A percentile compares a stretch with the other conserved stretches of the same genome.
These are phyloP conservation scores for Paraconiothyrium sp. DNA, from an alignment of 2,329 filamentous ascomycete genomes.

Conservation along the genomic window DNA sequence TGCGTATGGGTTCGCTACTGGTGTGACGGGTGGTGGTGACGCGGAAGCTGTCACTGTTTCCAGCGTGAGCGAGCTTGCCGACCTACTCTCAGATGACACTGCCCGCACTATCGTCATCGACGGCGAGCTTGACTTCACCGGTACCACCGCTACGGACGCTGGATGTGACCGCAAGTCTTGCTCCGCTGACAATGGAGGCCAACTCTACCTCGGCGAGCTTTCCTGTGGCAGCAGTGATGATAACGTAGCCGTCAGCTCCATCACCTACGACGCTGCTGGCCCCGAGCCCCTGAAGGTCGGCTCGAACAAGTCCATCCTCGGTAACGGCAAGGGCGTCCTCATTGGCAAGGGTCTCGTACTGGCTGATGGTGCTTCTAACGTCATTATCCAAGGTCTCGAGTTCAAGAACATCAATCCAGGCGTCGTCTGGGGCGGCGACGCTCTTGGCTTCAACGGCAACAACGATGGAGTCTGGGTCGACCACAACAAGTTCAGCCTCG, in stretches of 20 bases:
- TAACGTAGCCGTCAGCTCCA: constrained; percentile 33
- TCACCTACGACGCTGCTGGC: constrained; percentile 49
- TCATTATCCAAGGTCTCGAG: constrained; percentile 54
- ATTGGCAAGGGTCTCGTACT: constrained; percentile 55
- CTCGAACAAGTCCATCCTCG: constrained; percentile 56
- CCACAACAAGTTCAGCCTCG: constrained; percentile 53
- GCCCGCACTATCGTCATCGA: constrained; percentile 33
- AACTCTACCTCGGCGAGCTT: constrained; percentile 35
- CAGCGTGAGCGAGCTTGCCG: constrained; percentile 32
- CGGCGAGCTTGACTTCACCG: constrained; percentile 38
- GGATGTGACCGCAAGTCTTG: constrained; percentile 34
- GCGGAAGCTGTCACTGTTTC: constrained; percentile 34
- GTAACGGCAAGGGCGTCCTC: constrained; percentile 53
- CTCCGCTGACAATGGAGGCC: constrained; percentile 27
- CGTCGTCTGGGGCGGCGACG: constrained; percentile 53
- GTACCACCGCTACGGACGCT: constrained; percentile 29
- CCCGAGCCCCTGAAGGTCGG: constrained; percentile 43
- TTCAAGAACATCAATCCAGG: constrained; percentile 51
- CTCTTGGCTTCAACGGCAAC: constrained; percentile 46
- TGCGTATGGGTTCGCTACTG: constrained; percentile 35
- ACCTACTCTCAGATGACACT: constrained; percentile 31
- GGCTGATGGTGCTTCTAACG: constrained; percentile 42
- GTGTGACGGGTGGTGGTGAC: constrained; percentile 35
- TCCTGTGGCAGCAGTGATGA: constrained; percentile 27
- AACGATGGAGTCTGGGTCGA: constrained; percentile 51